These are phyloP conservation scores for Cladophialophora immunda DNA, from an alignment of 2,329 filamentous ascomycete species.

Conservation along the genomic window DNA sequence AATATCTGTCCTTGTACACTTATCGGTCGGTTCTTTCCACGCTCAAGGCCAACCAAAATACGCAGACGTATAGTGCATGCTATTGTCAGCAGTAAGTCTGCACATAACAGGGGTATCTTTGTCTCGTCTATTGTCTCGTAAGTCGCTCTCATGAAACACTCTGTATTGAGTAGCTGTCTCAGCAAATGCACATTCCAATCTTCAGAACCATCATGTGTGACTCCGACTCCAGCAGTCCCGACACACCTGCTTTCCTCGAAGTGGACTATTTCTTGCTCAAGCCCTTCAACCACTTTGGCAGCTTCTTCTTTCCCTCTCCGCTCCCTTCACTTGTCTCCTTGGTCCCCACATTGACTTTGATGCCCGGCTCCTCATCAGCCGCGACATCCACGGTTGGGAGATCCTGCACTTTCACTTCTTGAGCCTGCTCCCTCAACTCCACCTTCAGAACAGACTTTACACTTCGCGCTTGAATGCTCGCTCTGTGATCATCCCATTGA, in stretches of 20 bases:
- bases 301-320: slow-evolving; percentile 48
- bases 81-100: background rate
- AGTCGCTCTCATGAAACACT: background rate
- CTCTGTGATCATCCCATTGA: slow-evolving; percentile 72
- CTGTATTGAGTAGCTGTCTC: background rate
- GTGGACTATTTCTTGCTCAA: slow-evolving; percentile 71
- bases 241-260: background rate
- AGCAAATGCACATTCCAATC: background rate
- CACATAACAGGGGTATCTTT: background rate
- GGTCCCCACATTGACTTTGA: slow-evolving; percentile 42
- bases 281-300: slow-evolving; percentile 78
- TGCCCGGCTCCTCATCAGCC: slow-evolving; percentile 42
- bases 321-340: slow-evolving; percentile 50
- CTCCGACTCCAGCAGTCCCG: background rate
- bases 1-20: background rate
- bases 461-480: slow-evolving; percentile 62
- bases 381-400: slow-evolving; percentile 55
- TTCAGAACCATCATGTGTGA: background rate
- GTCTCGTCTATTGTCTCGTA: background rate
- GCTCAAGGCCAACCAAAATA: too few relatives aligned
- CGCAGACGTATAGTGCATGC: too few relatives aligned
- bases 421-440: slow-evolving; percentile 69
- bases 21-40: too few relatives aligned
- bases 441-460: slow-evolving; percentile 67
- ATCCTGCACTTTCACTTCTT: slow-evolving; percentile 72